Evolutionary conservation across 139 green algal genomes (phyloP).

Genomic region (Volvox africanus): DNA sequence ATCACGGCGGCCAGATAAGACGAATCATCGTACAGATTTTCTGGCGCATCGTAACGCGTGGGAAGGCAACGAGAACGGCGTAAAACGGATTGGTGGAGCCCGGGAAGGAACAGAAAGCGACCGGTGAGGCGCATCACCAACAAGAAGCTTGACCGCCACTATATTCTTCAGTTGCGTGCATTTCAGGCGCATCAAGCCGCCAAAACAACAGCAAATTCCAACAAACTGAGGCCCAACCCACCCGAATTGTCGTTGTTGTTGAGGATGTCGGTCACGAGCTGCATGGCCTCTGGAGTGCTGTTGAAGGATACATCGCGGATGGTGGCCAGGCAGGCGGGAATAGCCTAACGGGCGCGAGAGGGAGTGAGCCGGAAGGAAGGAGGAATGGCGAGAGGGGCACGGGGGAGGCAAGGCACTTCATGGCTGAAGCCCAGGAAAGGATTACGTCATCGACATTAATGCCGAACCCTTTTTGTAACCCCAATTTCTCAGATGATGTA

Average conservation of each 20-base stretch:
- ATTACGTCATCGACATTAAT: no score
- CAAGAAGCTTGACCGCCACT: no score
- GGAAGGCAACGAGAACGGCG: no score
- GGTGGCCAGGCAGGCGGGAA: slow-evolving; percentile 29
- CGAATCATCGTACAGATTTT: slow-evolving; percentile 48
- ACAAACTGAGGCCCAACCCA: not conserved
- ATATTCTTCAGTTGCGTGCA: no score
- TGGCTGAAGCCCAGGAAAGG: not conserved
- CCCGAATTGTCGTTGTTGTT: slow-evolving; percentile 51
- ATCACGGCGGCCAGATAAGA: slow-evolving; percentile 31
- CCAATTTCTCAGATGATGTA: no score
- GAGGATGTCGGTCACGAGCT: slow-evolving; percentile 43
- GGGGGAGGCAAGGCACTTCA: no score
- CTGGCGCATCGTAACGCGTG: not conserved
- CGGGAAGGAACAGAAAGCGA: no score
- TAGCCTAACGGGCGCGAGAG: not conserved
- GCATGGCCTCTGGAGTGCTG: slow-evolving; percentile 35
- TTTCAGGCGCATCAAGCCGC: no score
- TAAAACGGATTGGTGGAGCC: no score
- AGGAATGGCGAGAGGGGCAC: not conserved
- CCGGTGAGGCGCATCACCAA: no score
- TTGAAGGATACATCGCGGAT: slow-evolving; percentile 39
- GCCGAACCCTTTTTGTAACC: no score
- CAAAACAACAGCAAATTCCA: no score
- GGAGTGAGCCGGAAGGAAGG: not conserved